These are phyloP conservation scores for Clonostachys sp. DNA, from an alignment of 2,329 filamentous ascomycete genomes.

Conservation along the genomic window DNA sequence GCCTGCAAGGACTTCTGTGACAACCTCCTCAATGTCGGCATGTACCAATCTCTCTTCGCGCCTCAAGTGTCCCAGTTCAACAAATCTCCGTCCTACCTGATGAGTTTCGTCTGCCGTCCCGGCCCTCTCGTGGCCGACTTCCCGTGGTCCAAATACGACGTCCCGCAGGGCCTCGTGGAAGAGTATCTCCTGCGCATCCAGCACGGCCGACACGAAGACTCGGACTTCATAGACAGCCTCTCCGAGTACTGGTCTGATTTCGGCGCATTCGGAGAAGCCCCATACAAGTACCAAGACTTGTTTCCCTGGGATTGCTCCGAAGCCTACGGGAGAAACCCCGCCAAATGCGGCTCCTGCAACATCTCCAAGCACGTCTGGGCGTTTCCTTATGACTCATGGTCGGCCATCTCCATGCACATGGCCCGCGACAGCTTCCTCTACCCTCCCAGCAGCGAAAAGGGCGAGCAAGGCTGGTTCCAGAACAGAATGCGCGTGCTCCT, in stretches of 20 bases:
- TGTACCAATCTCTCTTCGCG: slow-evolving; percentile 21
- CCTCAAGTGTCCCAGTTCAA: background rate
- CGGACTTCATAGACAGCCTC: slow-evolving; percentile 35
- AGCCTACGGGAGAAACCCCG: slow-evolving; percentile 28
- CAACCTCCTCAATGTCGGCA: slow-evolving; percentile 16
- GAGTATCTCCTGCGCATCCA: slow-evolving; percentile 33
- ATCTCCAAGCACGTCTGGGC: slow-evolving; percentile 38
- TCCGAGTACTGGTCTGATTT: slow-evolving; percentile 42
- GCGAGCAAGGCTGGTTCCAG: background rate
- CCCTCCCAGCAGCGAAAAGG: slow-evolving; percentile 5
- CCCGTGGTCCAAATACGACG: slow-evolving; percentile 22
- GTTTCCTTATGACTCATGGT: slow-evolving; percentile 38
- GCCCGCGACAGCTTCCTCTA: slow-evolving; percentile 26
- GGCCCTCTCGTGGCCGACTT: slow-evolving; percentile 15
- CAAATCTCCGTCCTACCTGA: slow-evolving; percentile 16
- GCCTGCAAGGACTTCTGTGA: slow-evolving; percentile 32
- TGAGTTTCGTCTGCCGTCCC: slow-evolving; percentile 30
- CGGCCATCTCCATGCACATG: slow-evolving; percentile 30
- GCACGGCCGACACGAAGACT: slow-evolving; percentile 29
- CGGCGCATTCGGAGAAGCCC: slow-evolving; percentile 28
- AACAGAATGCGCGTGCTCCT: slow-evolving; percentile 26
- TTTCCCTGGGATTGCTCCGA: slow-evolving; percentile 44
- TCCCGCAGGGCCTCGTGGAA: slow-evolving; percentile 32
- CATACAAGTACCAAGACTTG: slow-evolving; percentile 34
- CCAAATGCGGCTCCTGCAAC: slow-evolving; percentile 30